A percentile compares a stretch with the other conserved stretches of the same genome.
Evolutionary conservation across 495 filamentous ascomycete genomes (phyloP).

Genomic region (Aspergillus carlsbadensis): DNA sequence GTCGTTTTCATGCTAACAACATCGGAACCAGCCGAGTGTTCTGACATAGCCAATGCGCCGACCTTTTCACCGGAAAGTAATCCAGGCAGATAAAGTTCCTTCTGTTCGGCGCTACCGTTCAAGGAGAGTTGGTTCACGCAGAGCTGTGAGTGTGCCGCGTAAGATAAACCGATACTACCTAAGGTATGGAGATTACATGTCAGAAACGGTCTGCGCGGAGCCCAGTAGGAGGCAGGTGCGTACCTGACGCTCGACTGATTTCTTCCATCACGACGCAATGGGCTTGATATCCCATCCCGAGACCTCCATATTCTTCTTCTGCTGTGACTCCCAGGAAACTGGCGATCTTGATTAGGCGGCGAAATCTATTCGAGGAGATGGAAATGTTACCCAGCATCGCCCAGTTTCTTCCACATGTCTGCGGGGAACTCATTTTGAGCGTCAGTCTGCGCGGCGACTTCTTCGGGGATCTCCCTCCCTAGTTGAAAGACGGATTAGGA

Average conservation of each 20-base stretch:
- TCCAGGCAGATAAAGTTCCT: slow-evolving; percentile 73
- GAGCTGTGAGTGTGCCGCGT: slow-evolving; percentile 94
- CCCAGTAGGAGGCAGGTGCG: neutral
- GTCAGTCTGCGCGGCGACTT: slow-evolving; percentile 80
- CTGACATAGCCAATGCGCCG: slow-evolving; percentile 93
- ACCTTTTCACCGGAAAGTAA: slow-evolving; percentile 80
- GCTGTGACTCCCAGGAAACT: slow-evolving; percentile 91
- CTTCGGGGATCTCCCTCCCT: slow-evolving; percentile 68
- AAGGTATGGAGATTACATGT: slow-evolving; percentile 15
- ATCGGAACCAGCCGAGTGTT: slow-evolving; percentile 86
- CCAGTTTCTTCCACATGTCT: slow-evolving; percentile 92
- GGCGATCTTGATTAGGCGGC: neutral
- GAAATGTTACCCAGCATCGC: slow-evolving; percentile 66
- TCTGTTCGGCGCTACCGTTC: slow-evolving; percentile 80
- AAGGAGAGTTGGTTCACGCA: slow-evolving; percentile 96
- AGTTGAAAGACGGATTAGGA: neutral
- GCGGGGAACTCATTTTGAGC: slow-evolving; percentile 82
- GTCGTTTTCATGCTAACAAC: slow-evolving; percentile 93
- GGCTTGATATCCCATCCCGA: slow-evolving; percentile 94
- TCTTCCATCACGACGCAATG: slow-evolving; percentile 98
- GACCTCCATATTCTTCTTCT: slow-evolving; percentile 87
- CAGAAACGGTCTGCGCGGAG: neutral
- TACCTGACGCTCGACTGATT: slow-evolving; percentile 64
- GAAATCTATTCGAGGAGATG: no score
- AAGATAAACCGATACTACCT: slow-evolving; percentile 88